Percentiles rank a stretch among this genome's conserved stretches.
phyloP scores from a whole-genome alignment of 106 monocot genomes.

The Acorus gramineus region DNA sequence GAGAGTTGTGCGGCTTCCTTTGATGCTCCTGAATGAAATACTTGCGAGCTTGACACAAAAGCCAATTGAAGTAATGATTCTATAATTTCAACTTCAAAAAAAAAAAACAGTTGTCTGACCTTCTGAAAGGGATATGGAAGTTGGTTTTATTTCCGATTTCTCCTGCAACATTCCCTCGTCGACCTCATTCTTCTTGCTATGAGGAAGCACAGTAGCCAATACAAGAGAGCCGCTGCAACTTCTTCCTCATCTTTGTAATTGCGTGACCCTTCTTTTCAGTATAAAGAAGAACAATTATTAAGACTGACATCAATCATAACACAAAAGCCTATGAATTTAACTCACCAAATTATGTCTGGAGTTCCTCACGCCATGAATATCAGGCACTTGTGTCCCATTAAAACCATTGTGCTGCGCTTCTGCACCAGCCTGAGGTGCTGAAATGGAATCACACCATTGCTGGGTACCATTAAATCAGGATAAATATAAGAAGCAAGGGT shows the following conservation, averaged over 20 bases:
- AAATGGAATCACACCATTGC: conserved; percentile 28
- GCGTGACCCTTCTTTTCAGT: conserved; percentile 7
- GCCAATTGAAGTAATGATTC: no score
- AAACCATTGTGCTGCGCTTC: conserved; percentile 10
- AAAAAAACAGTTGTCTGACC: conserved; percentile 7
- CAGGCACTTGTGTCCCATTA: background rate
- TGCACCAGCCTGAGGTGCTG: conserved; percentile 11
- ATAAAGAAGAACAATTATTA: background rate
- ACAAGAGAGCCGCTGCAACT: conserved; percentile 29
- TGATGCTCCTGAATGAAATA: background rate
- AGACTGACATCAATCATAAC: no score
- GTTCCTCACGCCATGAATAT: background rate
- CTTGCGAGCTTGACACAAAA: no score
- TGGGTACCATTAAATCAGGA: conserved; percentile 4
- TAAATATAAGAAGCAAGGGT: no score
- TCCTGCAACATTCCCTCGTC: conserved; percentile 4
- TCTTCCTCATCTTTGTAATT: conserved; percentile 42
- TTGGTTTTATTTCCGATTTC: conserved; percentile 8
- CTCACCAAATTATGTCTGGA: conserved; percentile 4
- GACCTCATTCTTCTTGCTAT: background rate
- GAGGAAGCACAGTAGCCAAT: conserved; percentile 10
- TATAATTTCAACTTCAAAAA: background rate
- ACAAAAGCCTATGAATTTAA: background rate
- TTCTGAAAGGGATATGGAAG: conserved; percentile 11
- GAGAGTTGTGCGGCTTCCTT: conserved; percentile 1